Percentiles rank a stretch among this genome's conserved stretches.
phyloP scores from a whole-genome alignment of 2,329 filamentous ascomycete species.

The Fusarium musae region DNA sequence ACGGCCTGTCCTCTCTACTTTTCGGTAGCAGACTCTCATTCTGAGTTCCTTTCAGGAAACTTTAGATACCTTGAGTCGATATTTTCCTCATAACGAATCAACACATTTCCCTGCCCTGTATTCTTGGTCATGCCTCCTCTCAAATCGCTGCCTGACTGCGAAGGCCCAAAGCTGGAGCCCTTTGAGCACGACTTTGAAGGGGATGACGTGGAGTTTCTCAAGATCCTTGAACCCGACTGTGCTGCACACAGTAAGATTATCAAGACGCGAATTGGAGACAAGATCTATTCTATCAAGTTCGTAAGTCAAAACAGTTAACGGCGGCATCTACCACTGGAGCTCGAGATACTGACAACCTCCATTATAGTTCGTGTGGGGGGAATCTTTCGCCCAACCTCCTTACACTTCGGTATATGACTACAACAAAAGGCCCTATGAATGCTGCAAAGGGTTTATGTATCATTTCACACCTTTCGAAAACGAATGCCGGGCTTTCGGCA shows the following conservation, averaged over 20 bases:
- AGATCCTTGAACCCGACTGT: not conserved
- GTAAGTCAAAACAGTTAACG: not conserved
- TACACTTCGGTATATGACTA: not conserved
- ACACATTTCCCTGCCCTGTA: not conserved
- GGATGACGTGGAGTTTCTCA: not conserved
- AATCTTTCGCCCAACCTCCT: not conserved
- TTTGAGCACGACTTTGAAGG: not conserved
- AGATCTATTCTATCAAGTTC: not conserved
- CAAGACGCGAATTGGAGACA: not conserved
- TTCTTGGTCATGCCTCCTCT: not conserved
- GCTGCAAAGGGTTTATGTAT: too few relatives aligned
- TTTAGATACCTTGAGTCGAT: not conserved
- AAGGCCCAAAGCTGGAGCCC: not conserved
- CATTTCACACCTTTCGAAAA: conserved; percentile 14
- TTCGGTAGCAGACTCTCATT: not conserved
- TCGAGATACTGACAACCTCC: not conserved
- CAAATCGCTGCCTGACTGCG: not conserved
- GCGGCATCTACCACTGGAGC: not conserved
- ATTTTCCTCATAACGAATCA: not conserved
- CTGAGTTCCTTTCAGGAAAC: not conserved
- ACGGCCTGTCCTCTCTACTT: not conserved
- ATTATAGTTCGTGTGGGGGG: not conserved
- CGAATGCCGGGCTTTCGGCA: conserved; percentile 19
- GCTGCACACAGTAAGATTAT: not conserved
- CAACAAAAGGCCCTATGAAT: rapidly evolving